Evolutionary conservation across 192 early-diverging fungal species (phyloP).

Genomic region (Coemansia sp.): DNA sequence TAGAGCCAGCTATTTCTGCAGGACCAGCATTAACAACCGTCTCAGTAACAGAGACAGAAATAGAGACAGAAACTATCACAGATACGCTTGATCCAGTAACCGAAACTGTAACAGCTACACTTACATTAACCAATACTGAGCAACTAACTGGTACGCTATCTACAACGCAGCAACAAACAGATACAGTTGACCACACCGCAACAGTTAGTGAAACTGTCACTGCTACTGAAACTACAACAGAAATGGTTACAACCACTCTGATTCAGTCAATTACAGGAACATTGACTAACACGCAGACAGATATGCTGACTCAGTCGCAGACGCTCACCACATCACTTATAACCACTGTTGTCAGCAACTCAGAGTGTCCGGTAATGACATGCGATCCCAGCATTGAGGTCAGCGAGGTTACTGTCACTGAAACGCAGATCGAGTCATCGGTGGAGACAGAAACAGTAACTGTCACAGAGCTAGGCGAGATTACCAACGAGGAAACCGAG

Average conservation of each 20-base stretch:
- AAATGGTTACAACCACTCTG: background rate
- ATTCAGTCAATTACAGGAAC: background rate
- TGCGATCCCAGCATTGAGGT: background rate
- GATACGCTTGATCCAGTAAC: background rate
- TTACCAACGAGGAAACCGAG: background rate
- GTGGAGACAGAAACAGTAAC: background rate
- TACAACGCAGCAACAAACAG: background rate
- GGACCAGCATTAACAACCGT: too few species aligned
- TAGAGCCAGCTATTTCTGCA: too few species aligned
- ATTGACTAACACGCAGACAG: background rate
- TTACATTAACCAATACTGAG: background rate
- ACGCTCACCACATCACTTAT: background rate
- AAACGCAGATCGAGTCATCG: background rate
- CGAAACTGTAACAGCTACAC: background rate
- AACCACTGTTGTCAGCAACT: background rate
- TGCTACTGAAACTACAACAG: constrained; percentile 1
- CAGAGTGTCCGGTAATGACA: background rate
- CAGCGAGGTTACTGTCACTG: background rate
- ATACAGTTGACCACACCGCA: constrained; percentile 1
- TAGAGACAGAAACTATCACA: background rate
- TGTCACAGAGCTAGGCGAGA: too few species aligned
- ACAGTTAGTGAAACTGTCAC: constrained; percentile 7
- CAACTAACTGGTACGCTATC: background rate
- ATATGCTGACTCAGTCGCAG: background rate
- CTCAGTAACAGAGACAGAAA: background rate